A percentile compares a stretch with the other conserved stretches of the same genome.
Evolutionary conservation across 208 protist species (phyloP).

Genomic region (Trypanosomatidae sp.): DNA sequence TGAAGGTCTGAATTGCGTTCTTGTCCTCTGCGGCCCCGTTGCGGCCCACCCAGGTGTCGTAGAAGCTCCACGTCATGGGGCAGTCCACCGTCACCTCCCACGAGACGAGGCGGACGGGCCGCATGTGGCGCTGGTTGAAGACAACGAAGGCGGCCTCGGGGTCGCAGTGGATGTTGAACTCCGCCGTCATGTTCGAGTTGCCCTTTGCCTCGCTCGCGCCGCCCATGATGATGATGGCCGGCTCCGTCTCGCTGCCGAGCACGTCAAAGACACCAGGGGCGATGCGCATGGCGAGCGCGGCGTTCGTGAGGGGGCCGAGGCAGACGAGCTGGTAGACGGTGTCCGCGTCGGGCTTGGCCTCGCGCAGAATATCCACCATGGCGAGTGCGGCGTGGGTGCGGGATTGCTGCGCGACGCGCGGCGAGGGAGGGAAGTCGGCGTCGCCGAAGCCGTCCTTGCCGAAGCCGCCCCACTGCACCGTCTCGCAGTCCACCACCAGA

Average conservation of each 20-base stretch:
- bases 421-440: slow-evolving; percentile 48
- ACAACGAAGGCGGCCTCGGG: slow-evolving; percentile 81
- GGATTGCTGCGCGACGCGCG: slow-evolving; percentile 33
- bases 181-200: slow-evolving; percentile 76
- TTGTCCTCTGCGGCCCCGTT: slow-evolving; percentile 10
- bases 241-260: slow-evolving; percentile 64
- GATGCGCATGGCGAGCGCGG: slow-evolving; percentile 77
- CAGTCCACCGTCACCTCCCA: slow-evolving; percentile 85
- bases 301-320: slow-evolving; percentile 76
- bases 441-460: slow-evolving; percentile 83
- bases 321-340: slow-evolving; percentile 67
- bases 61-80: slow-evolving; percentile 75
- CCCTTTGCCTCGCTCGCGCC: slow-evolving; percentile 73
- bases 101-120: slow-evolving; percentile 57
- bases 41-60: slow-evolving; percentile 63
- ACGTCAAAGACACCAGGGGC: slow-evolving; percentile 50
- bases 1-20: slow-evolving; percentile 64
- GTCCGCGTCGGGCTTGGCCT: slow-evolving; percentile 29
- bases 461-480: slow-evolving; percentile 77
- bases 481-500: slow-evolving; percentile 70
- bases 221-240: slow-evolving; percentile 76
- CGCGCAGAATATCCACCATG: slow-evolving; percentile 62
- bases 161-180: slow-evolving; percentile 90
- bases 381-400: slow-evolving; percentile 64
- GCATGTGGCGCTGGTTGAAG: slow-evolving; percentile 56